Evolutionary conservation across 495 filamentous ascomycete species (phyloP), one percentile per base, ranked within the genome.

Genomic region (Cairneyella variabilis): DNA sequence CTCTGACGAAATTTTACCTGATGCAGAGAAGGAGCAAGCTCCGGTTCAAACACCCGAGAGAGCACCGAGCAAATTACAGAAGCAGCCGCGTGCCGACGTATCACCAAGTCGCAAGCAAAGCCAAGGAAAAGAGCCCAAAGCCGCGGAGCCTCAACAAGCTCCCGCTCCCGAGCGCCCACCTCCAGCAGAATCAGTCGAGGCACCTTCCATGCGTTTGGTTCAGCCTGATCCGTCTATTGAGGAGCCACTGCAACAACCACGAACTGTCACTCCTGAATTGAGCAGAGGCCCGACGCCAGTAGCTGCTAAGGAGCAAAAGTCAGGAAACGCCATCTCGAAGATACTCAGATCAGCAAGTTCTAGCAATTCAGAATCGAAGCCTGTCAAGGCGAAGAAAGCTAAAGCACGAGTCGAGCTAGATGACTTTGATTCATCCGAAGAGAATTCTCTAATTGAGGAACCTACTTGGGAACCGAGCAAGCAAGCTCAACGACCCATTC

Each of bases 21-120:
- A 48, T 8, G 61, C 57, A 21, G 57, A 60, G 17, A 43, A 48
- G 49, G 69, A 67, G 7, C 56, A 69, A 3, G 28, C 27, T 3
- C 54, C 43, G 32, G 65, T 25, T 70, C 73, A 32, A 23, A 54
- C 58, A 12, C n/a, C 56, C 5, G 80, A 84, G 59, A 75, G 83
- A 54, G 77, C 84, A 40, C 66, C 76, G 6, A 81, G 84, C 68
- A 93, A 91, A 64, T 72, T 92, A 52, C 88, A 91, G 64, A 93
- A 92, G 64, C 79, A 80, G 57, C 75, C 79, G 2, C 75, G 78
- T 9, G 59, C 68, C 10, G 79, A 80, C 5, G 66, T 75, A 6
- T 81, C 79, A 32, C 72, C 80, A n/a, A 75, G 68, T 18, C 67
- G 70, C 37, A 78, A 73, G 48, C 53, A 71, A 34, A 54, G 53